phyloP scores from a whole-genome alignment of 2,329 filamentous ascomycete genomes.

The Colletotrichum sidae region DNA sequence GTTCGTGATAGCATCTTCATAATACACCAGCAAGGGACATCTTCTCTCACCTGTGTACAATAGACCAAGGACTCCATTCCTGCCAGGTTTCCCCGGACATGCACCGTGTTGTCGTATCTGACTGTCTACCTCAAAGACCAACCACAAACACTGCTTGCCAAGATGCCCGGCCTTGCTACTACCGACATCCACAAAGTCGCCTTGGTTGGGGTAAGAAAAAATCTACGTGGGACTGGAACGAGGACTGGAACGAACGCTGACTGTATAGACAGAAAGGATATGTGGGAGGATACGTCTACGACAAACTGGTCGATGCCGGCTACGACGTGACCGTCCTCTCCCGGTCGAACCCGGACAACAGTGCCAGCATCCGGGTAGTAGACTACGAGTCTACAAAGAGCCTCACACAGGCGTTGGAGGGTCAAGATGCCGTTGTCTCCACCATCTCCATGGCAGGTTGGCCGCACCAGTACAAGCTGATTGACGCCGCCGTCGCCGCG shows the following conservation, averaged over 20 bases:
- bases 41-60: neutral
- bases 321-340: constrained; percentile 57
- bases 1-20: neutral
- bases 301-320: constrained; percentile 11
- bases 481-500: constrained; percentile 64
- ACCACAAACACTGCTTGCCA: rapidly evolving
- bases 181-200: constrained; percentile 16
- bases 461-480: constrained; percentile 61
- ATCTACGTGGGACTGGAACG: neutral
- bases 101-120: no score
- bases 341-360: constrained; percentile 45
- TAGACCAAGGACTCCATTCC: no score
- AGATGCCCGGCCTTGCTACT: constrained; percentile 12
- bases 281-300: constrained; percentile 11
- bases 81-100: no score
- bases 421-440: constrained; percentile 67
- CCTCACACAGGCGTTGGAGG: constrained; percentile 63
- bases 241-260: constrained; percentile 2
- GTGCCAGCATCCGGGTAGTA: constrained; percentile 46
- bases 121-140: neutral
- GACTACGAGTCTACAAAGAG: constrained; percentile 53
- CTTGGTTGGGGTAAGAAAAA: neutral
- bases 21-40: neutral
- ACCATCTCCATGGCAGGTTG: constrained; percentile 51
- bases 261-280: constrained; percentile 14